A percentile compares a stretch with the other conserved stretches of the same genome.
Conservation (phyloP, 2,329 filamentous ascomycete genomes). For the Teratosphaeria destructans region DNA sequence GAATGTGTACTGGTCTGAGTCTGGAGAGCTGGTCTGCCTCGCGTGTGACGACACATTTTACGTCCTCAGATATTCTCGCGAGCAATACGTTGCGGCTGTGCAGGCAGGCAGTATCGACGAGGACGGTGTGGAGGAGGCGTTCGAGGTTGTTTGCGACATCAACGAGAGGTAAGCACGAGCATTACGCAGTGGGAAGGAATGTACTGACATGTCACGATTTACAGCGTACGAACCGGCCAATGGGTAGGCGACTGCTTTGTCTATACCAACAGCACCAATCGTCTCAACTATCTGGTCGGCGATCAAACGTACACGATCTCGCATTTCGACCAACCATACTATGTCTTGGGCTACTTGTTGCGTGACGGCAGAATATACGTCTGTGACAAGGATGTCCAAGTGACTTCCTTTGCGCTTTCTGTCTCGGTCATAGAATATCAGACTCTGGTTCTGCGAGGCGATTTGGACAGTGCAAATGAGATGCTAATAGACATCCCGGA, state of each 20-base stretch:
- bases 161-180: conserved; percentile 56
- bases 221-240: conserved; percentile 78
- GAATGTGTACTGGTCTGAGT: conserved; percentile 91
- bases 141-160: conserved; percentile 92
- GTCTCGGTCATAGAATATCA: conserved; percentile 94
- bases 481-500: conserved; percentile 69
- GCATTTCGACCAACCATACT: conserved; percentile 92
- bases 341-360: conserved; percentile 88
- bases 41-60: conserved; percentile 95
- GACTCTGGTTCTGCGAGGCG: conserved; percentile 83
- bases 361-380: conserved; percentile 93
- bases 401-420: conserved; percentile 83
- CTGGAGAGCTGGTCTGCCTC: conserved; percentile 81
- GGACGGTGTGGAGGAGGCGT: conserved; percentile 89
- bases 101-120: conserved; percentile 75
- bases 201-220: neutral
- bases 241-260: conserved; percentile 99
- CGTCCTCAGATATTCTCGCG: conserved; percentile 80
- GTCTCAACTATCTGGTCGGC: conserved; percentile 92
- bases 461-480: conserved; percentile 83
- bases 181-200: neutral
- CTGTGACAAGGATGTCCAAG: conserved; percentile 86
- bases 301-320: conserved; percentile 97
- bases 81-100: conserved; percentile 74
- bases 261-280: conserved; percentile 94